phyloP scores from a whole-genome alignment of 805 yeast species.

The Yamadazyma phyllophila region DNA sequence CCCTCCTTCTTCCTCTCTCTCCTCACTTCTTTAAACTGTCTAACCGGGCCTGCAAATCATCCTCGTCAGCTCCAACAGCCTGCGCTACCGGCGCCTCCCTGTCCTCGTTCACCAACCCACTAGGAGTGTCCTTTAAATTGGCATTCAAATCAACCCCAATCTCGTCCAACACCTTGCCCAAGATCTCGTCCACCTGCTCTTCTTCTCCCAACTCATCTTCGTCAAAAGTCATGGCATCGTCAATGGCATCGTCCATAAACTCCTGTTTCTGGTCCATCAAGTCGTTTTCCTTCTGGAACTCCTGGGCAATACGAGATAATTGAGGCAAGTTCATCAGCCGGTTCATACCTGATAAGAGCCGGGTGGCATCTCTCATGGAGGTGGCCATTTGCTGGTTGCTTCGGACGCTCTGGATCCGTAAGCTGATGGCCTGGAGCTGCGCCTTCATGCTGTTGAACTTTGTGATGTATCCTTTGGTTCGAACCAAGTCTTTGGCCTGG shows the following conservation, averaged over 20 bases:
- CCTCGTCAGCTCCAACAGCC: constrained; percentile 63
- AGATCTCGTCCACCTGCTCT: constrained; percentile 88
- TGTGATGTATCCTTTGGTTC: constrained; percentile 79
- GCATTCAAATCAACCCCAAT: constrained; percentile 82
- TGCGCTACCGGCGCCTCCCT: constrained; percentile 47
- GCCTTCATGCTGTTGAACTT: constrained; percentile 94
- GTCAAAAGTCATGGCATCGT: constrained; percentile 92
- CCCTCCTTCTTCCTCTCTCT: no score
- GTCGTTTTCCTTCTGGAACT: constrained; percentile 90
- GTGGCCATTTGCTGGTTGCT: constrained; percentile 93
- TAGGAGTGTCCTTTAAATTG: constrained; percentile 47
- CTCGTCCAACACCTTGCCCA: constrained; percentile 89
- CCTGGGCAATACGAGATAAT: constrained; percentile 86
- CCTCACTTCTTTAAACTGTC: constrained; percentile 67
- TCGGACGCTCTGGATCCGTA: constrained; percentile 88
- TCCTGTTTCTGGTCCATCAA: constrained; percentile 98
- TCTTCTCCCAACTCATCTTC: constrained; percentile 70
- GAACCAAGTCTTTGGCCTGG: constrained; percentile 91
- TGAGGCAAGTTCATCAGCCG: constrained; percentile 88
- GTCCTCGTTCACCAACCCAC: constrained; percentile 38
- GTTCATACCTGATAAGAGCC: constrained; percentile 82
- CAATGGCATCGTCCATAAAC: constrained; percentile 97
- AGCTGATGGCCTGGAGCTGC: constrained; percentile 89
- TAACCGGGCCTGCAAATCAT: constrained; percentile 84
- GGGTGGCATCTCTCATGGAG: constrained; percentile 92